A percentile compares a stretch with the other conserved stretches of the same genome.
Conservation (phyloP, 2,329 filamentous ascomycete species). For the Scedosporium dehoogii region DNA sequence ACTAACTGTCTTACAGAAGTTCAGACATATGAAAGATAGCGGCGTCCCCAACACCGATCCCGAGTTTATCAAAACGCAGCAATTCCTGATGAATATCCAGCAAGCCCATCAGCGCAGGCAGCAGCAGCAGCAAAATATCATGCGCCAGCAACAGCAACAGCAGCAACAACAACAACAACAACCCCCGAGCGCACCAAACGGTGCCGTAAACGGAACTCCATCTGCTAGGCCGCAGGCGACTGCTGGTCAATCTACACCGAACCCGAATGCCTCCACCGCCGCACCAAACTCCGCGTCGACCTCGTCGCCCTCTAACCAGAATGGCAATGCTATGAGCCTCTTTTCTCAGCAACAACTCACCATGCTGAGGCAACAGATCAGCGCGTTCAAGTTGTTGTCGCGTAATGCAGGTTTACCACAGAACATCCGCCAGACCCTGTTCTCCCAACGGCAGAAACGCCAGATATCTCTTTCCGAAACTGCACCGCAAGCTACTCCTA, state of each 20-base stretch:
- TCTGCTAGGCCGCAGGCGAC: constrained; percentile 21
- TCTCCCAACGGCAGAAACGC: constrained; percentile 61
- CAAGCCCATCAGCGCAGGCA: constrained; percentile 37
- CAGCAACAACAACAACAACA: constrained; percentile 32
- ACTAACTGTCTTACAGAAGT: constrained; percentile 50
- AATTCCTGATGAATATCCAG: constrained; percentile 64
- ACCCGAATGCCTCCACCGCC: constrained; percentile 6
- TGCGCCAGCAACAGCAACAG: constrained; percentile 35
- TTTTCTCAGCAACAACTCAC: constrained; percentile 73
- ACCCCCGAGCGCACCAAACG: constrained; percentile 47
- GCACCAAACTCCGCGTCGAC: background rate
- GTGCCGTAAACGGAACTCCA: constrained; percentile 38
- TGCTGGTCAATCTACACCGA: constrained; percentile 14
- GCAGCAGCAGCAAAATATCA: constrained; percentile 18
- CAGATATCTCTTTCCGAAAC: constrained; percentile 14
- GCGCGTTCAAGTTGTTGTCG: constrained; percentile 80
- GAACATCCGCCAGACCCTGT: constrained; percentile 73
- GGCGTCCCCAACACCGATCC: constrained; percentile 76
- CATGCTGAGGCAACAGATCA: constrained; percentile 74
- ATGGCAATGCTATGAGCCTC: constrained; percentile 34
- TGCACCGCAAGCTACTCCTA: constrained; percentile 14
- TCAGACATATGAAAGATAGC: constrained; percentile 76
- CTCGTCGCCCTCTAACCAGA: constrained; percentile 11
- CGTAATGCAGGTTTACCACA: constrained; percentile 77
- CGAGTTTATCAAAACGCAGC: constrained; percentile 74